Base-by-base conservation (phyloP, 2,329 filamentous ascomycete genomes). In the Sporothrix dimorphospora region DNA sequence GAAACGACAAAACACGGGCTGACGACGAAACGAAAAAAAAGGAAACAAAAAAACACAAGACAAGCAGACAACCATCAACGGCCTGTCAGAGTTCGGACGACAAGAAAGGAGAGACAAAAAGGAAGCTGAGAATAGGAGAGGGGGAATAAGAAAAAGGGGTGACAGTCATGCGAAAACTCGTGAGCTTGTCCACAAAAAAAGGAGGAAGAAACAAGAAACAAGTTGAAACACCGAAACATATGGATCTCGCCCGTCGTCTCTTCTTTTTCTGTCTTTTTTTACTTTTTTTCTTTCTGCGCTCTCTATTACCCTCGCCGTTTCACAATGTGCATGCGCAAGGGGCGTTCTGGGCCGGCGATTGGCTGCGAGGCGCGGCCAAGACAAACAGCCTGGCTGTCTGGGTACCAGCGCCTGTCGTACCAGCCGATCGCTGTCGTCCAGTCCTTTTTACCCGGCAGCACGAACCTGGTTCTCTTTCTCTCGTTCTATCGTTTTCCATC, bases 281-380 rank as follows among this genome's bases (percentile, higher is more conserved):
- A n/a, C n/a, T n/a, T n/a, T n/a, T n/a, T n/a, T n/a, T n/a, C n/a
- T n/a, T n/a, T n/a, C n/a, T n/a, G n/a, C n/a, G n/a, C 27, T 38
- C 16, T 21, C 16, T 61, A 83, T 40, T 21, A 21, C 38, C 19
- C 19, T 70, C 69, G 53, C 24, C 69, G 70, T 71, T 71, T 71
- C 70, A 71, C 61, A 71, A 45, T 67, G 69, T 57, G 70, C 51
- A 67, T 45, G 70, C 51, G 40, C 53, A 47, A 70, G 53, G 53
- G 53, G 24, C 21, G 30, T 47, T 30, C 16, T 49, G 24, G 6
- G 24, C 16, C 53, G 2, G 24, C 68, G 38, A 70, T 70, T 70
- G 55, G 68, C 68, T 51, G 40, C 7, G 8, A 55, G 34, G 59
- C 45, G 59, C 45, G 55, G 42, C 69, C 45, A 66, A 65, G 69